Evolutionary conservation across 78 protist species (phyloP).

Genomic region (Mantamonas sphyraenae): DNA sequence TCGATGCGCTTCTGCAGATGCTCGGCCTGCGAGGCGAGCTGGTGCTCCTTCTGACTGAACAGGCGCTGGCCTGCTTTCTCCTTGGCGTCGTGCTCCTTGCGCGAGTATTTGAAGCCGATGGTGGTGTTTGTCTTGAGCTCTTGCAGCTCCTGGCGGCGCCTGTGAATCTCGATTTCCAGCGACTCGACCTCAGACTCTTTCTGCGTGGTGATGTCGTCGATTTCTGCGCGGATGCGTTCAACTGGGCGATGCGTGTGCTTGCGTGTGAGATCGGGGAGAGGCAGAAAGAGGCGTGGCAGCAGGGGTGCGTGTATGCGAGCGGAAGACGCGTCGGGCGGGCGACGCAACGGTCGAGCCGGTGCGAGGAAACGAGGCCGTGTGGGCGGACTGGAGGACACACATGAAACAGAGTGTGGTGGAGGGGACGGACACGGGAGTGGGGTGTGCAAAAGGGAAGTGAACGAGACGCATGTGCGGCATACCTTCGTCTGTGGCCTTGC

Average conservation of each 20-base stretch:
- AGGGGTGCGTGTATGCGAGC: no score
- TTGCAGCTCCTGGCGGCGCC: background rate
- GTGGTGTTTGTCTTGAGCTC: background rate
- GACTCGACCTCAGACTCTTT: no score
- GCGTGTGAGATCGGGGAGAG: background rate
- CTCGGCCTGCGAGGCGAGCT: background rate
- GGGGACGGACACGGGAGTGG: no score
- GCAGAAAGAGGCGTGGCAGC: no score
- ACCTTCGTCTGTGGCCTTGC: constrained; percentile 3
- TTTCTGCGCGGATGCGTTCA: no score
- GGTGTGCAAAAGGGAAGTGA: no score
- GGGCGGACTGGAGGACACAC: background rate
- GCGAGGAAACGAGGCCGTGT: no score
- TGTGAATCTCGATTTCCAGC: no score
- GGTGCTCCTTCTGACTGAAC: background rate
- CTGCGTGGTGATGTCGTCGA: background rate
- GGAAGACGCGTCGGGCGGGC: background rate
- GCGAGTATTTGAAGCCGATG: background rate
- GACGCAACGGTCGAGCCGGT: no score
- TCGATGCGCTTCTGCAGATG: background rate
- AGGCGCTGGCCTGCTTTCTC: background rate
- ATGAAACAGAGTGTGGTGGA: no score
- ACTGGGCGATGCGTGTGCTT: background rate
- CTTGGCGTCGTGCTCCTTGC: background rate
- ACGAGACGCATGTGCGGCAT: no score